Evolutionary conservation across 495 filamentous ascomycete genomes (phyloP).

Genomic region (Daldinia vernicosa): DNA sequence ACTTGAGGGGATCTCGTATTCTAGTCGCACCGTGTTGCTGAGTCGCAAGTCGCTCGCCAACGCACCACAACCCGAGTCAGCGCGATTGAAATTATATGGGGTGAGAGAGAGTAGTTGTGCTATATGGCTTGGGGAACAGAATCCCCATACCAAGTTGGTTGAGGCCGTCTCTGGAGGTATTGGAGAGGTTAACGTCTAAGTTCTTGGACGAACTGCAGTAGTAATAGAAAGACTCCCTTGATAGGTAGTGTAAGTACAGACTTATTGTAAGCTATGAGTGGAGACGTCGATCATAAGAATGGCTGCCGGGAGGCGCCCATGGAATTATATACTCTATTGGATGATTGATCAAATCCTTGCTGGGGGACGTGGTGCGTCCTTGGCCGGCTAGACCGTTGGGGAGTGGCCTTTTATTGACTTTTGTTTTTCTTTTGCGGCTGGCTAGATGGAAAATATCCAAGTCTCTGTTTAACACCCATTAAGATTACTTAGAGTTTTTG

Average conservation of each 20-base stretch:
- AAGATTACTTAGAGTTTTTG: neutral
- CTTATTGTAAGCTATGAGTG: conserved; percentile 37
- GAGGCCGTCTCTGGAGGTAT: conserved; percentile 2
- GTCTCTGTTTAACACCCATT: conserved; percentile 1
- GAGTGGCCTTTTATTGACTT: conserved; percentile 17
- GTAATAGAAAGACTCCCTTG: conserved; percentile 19
- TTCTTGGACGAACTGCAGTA: neutral
- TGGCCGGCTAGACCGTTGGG: conserved; percentile 15
- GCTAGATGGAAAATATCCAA: neutral
- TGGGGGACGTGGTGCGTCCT: conserved; percentile 17
- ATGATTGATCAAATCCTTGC: conserved; percentile 34
- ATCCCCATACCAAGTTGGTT: conserved; percentile 23
- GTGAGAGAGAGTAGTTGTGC: neutral
- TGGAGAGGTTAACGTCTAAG: neutral
- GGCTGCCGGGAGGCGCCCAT: conserved; percentile 45
- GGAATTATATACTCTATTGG: conserved; percentile 45
- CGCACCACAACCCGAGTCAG: conserved; percentile 1
- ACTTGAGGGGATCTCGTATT: neutral
- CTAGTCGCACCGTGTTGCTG: neutral
- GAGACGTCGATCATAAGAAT: conserved; percentile 46
- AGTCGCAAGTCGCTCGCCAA: neutral
- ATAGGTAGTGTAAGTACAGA: conserved; percentile 30
- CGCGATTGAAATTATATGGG: neutral
- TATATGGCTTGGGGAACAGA: conserved; percentile 22
- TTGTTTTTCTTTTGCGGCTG: conserved; percentile 26